Evolutionary conservation across 192 early-diverging fungal genomes (phyloP), one percentile per base, ranked within the genome.

Genomic region (Coemansia sp.): DNA sequence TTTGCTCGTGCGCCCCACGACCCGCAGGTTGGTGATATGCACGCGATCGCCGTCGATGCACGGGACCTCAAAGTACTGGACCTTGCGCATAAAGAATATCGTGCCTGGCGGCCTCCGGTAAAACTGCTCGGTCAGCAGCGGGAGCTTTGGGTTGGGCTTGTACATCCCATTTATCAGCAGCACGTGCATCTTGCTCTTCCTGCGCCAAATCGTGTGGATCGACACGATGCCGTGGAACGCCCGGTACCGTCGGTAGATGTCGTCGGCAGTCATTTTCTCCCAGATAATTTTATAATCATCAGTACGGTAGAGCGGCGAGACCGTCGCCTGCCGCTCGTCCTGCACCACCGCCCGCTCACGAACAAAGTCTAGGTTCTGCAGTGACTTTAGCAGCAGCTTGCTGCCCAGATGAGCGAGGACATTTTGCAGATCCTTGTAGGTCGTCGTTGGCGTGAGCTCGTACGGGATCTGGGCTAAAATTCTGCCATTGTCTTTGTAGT

Each of bases 401-500:
- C 28, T 35, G 22, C 66, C 55, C 18, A 59, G n/a, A 33, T 53
- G 21, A 18, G 59, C 40, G 46, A 63, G 42, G 3, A 47, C 53
- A 5, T 32, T 49, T 24, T 31, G 1, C 12, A 63, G 6, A 1
- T 38, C 33, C 0, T 33, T 33, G 23, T 30, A 56, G 18, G 21
- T 40, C 4, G 58, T 27, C 8, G 38, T 55, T 10, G 35, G 33
- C 0, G 40, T 9, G 2, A 59, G 18, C 0, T 40, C 28, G 24
- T 54, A 29, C 11, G 69, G 69, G 22, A 58, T 7, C 55, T 95
- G 92, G 8, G 81, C 80, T 24, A 95, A 60, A 33, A 97, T 79
- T 16, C 93, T 91, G 9, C 84, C 85, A 76, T 92, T 88, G 87
- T 89, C n/a, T 62, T 64, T 40, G 74, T 71, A 0, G 69, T 67